Evolutionary conservation across 164 flowering plant genomes (phyloP).

Genomic region (Litsea cubeba): DNA sequence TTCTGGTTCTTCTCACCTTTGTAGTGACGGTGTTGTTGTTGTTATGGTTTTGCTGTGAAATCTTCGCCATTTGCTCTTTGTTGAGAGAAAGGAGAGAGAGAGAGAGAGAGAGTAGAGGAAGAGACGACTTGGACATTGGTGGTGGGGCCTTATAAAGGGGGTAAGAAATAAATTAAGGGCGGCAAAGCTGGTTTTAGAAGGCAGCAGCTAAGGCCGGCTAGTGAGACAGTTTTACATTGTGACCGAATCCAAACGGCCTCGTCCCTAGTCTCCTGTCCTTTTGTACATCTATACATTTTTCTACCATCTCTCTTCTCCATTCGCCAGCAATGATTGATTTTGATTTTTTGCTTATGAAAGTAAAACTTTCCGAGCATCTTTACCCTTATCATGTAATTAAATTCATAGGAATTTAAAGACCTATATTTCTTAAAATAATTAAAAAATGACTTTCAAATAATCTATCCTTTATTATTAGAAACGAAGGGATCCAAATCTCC

Average conservation of each 20-base stretch:
- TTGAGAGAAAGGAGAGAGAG: background rate
- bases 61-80: conserved; percentile 32
- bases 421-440: too few relatives aligned
- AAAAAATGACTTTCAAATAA: too few relatives aligned
- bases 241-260: conserved; percentile 22
- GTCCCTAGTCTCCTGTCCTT: conserved; percentile 10
- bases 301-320: background rate
- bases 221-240: background rate
- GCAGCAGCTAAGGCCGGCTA: conserved; percentile 25
- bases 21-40: conserved; percentile 11
- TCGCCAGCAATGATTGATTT: background rate
- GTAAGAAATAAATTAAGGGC: background rate
- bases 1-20: conserved; percentile 62
- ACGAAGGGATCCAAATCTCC: too few relatives aligned
- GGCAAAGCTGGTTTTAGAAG: conserved; percentile 12
- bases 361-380: too few relatives aligned
- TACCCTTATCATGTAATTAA: too few relatives aligned
- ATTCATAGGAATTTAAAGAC: accelerated
- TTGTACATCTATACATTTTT: background rate
- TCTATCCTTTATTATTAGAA: too few relatives aligned
- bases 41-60: conserved; percentile 30
- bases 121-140: conserved; percentile 21
- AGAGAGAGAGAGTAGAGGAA: background rate
- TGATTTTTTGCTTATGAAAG: too few relatives aligned
- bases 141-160: conserved; percentile 15